These are phyloP conservation scores for Fusarium sarcochroum DNA, from an alignment of 2,329 filamentous ascomycete genomes.

Conservation along the genomic window DNA sequence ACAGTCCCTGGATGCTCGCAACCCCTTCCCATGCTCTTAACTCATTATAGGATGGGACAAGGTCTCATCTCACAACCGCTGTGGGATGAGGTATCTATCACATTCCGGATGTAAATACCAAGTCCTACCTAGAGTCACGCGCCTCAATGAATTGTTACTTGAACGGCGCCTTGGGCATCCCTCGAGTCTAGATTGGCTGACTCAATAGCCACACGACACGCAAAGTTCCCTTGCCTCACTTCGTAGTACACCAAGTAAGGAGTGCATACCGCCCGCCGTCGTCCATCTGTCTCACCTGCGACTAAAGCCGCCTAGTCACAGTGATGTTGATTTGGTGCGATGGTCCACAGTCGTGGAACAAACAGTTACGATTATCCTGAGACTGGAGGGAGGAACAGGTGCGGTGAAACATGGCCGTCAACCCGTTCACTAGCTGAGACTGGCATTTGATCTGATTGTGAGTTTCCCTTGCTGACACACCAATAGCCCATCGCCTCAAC, in stretches of 20 bases:
- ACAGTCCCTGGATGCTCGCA: slow-evolving; percentile 10
- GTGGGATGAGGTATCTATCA: slow-evolving; percentile 31
- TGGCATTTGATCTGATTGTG: slow-evolving; percentile 22
- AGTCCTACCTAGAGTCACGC: slow-evolving; percentile 16
- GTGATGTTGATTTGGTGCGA: slow-evolving; percentile 20
- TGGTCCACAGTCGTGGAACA: slow-evolving; percentile 33
- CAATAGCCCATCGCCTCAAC: not conserved
- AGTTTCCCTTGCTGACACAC: not conserved
- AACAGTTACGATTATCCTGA: slow-evolving; percentile 26
- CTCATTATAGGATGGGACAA: slow-evolving; percentile 10
- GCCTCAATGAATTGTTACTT: slow-evolving; percentile 30
- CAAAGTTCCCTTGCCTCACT: slow-evolving; percentile 35
- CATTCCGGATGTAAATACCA: slow-evolving; percentile 33
- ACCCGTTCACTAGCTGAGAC: slow-evolving; percentile 20
- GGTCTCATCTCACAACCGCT: slow-evolving; percentile 24
- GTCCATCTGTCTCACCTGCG: slow-evolving; percentile 34
- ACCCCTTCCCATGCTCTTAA: slow-evolving; percentile 1
- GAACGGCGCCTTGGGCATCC: slow-evolving; percentile 5
- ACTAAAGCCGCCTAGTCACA: slow-evolving; percentile 26
- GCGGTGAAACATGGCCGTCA: slow-evolving; percentile 29
- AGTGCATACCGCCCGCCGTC: slow-evolving; percentile 24
- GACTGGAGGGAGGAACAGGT: slow-evolving; percentile 16
- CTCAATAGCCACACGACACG: slow-evolving; percentile 20
- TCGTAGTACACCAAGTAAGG: slow-evolving; percentile 14
- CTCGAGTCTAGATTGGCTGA: slow-evolving; percentile 31